These are phyloP conservation scores for Planoprotostelium fungivorum DNA, from an alignment of 78 protist species.

Conservation along the genomic window DNA sequence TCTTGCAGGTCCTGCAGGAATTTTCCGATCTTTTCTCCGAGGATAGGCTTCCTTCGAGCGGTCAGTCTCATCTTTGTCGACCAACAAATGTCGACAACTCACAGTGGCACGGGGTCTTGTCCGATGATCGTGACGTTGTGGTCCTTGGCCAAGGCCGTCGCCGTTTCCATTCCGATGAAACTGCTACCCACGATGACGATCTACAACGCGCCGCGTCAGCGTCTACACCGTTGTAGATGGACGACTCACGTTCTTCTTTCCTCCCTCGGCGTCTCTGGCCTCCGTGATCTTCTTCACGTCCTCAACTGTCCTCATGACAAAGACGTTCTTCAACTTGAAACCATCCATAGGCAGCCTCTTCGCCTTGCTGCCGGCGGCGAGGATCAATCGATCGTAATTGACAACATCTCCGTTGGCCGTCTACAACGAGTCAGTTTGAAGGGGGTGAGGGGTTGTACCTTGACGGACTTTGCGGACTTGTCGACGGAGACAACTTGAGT, in stretches of 20 bases:
- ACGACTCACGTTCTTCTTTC: neutral
- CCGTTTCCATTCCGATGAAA: neutral
- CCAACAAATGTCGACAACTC: neutral
- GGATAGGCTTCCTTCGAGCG: neutral
- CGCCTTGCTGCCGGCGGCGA: slow-evolving; percentile 4
- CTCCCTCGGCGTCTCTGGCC: neutral
- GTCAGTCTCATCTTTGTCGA: neutral
- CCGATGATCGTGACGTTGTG: neutral
- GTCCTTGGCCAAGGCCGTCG: neutral
- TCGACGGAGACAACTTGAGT: neutral
- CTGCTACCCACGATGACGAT: neutral
- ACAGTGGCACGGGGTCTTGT: neutral
- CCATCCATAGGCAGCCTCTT: neutral
- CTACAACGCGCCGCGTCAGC: neutral
- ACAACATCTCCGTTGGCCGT: neutral
- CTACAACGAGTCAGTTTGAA: neutral
- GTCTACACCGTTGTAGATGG: neutral
- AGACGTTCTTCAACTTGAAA: neutral
- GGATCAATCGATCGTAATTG: neutral
- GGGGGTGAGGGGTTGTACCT: neutral
- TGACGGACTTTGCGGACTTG: neutral
- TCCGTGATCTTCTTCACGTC: neutral
- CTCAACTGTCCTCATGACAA: neutral
- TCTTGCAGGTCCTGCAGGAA: neutral
- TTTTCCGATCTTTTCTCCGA: neutral